Base-by-base conservation (phyloP, 345 rosid species). In the Salix caprea region DNA sequence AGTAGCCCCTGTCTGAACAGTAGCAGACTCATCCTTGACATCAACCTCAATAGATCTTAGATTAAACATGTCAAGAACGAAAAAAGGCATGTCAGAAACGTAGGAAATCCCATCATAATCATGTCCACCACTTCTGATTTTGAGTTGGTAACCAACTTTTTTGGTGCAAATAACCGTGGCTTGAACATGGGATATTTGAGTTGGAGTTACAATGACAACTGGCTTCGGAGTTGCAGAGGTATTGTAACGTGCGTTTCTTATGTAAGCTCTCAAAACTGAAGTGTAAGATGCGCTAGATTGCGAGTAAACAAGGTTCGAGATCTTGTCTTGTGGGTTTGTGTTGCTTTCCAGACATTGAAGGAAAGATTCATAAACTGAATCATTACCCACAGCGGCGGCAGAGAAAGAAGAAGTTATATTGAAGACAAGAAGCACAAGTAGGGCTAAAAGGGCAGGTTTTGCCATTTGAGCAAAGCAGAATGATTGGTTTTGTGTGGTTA, bases 91-190 rank as follows among this genome's bases (percentile, higher is more conserved):
- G 13, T 84, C 84, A 21, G 89, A 86, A 61, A 84, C 75, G 77
- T 90, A 90, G 3, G 92, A 90, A 42, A 86, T 36, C 18, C 91
- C 92, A 9, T 88, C 89, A 32, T 70, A 88, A 21, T 90, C 91
- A 39, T 90, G 91, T 32, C 93, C 91, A 7, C 94, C 94, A 30
- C 91, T 88, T 0, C 94, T 83, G 76, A 86, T 86, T 68, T 85
- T 89, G 34, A 90, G 79, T 1, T 75, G 80, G 61, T 72, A 87
- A 6, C 91, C 84, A 1, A 83, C 28, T 13, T 81, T 44, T n/a
- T 86, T 79, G 4, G 94, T 70, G 82, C 92, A 90, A 54, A 79
- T 23, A 2, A 90, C 91, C 1, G 92, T 83, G 30, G 91, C 87
- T 32, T 86, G 86, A 71, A 89, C 92, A 70, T 89, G 88, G 71